phyloP scores from a whole-genome alignment of 225 moss, liverwort and hornwort genomes.

The Anthoceros angustus region DNA sequence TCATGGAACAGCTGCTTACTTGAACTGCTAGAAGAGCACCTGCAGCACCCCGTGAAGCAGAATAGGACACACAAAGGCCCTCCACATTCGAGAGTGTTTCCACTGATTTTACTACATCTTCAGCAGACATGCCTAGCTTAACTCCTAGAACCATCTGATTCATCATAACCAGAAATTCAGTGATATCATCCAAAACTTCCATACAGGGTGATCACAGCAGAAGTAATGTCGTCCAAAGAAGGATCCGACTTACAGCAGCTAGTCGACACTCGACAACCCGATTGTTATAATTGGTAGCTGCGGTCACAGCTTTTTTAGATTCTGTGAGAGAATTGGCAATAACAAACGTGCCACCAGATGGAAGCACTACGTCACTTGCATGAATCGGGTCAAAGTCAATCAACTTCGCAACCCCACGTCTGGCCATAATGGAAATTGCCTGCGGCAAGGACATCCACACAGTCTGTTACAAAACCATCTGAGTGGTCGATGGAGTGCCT shows the following conservation, averaged over 20 bases:
- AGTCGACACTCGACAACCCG: slow-evolving; percentile 95
- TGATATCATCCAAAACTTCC: background rate
- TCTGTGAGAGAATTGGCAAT: slow-evolving; percentile 90
- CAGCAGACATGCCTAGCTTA: slow-evolving; percentile 56
- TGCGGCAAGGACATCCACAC: slow-evolving; percentile 6
- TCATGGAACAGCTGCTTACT: slow-evolving; percentile 17
- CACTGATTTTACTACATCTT: slow-evolving; percentile 36
- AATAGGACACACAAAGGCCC: slow-evolving; percentile 62
- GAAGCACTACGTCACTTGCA: slow-evolving; percentile 67
- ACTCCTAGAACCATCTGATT: slow-evolving; percentile 69
- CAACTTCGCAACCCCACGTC: slow-evolving; percentile 69
- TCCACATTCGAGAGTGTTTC: slow-evolving; percentile 74
- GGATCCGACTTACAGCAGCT: slow-evolving; percentile 46
- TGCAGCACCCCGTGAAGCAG: slow-evolving; percentile 37
- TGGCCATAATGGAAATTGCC: slow-evolving; percentile 90
- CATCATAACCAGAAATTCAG: slow-evolving; percentile 1
- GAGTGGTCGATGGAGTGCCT: background rate
- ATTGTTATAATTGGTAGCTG: slow-evolving; percentile 88
- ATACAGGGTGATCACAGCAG: background rate
- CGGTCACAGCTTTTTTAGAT: slow-evolving; percentile 88
- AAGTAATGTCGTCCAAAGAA: background rate
- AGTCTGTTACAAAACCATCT: background rate
- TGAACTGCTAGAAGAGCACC: slow-evolving; percentile 50
- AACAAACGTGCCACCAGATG: slow-evolving; percentile 56
- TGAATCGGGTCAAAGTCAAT: slow-evolving; percentile 76